Conservation (phyloP, 306 rosid species). For the Rubus parviflorus region DNA sequence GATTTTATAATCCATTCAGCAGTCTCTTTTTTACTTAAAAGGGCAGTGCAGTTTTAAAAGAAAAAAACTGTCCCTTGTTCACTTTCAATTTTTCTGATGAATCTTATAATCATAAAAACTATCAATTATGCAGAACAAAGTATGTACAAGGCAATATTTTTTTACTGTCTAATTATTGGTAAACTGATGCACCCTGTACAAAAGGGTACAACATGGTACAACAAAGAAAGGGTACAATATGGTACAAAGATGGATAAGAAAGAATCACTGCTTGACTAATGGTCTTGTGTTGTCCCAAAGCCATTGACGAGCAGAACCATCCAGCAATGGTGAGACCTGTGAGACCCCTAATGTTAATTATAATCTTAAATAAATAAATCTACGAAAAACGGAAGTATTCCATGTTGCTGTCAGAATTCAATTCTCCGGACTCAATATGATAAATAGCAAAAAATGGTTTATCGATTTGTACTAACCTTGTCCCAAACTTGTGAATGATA, state of each 20-base stretch:
- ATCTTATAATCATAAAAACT: background rate
- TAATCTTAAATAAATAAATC: background rate
- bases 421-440: background rate
- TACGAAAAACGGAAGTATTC: background rate
- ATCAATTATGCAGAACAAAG: background rate
- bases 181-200: background rate
- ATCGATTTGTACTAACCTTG: conserved; percentile 51
- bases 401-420: background rate
- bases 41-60: background rate
- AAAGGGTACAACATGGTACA: conserved; percentile 7
- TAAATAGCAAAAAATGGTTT: background rate
- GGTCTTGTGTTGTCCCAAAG: conserved; percentile 86
- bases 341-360: conserved; percentile 24
- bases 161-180: background rate
- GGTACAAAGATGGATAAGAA: background rate
- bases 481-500: conserved; percentile 92
- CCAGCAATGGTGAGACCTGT: conserved; percentile 84
- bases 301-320: conserved; percentile 77
- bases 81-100: background rate
- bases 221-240: conserved; percentile 1
- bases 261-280: conserved; percentile 31
- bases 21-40: too few relatives aligned
- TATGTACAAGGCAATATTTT: background rate
- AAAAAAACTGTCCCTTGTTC: background rate
- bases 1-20: too few relatives aligned